Evolutionary conservation across 805 yeast species (phyloP).

Genomic region (Barnettozyma vustinii): DNA sequence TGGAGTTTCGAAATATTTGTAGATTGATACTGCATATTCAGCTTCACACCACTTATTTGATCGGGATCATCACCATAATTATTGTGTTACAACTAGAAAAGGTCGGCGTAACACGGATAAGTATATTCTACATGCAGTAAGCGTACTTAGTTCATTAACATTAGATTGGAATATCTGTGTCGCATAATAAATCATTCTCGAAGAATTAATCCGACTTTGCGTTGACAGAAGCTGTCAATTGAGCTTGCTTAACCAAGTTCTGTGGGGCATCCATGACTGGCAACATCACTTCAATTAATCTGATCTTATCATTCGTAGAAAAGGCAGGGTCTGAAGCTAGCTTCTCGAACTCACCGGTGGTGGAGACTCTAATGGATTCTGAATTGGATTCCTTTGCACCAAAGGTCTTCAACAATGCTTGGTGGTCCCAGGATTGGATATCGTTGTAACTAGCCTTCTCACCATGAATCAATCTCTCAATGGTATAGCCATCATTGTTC

Average conservation of each 20-base stretch:
- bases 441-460: conserved; percentile 57
- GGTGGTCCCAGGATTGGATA: conserved; percentile 66
- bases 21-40: too few species aligned
- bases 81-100: too few species aligned
- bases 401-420: conserved; percentile 44
- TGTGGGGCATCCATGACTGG: conserved; percentile 67
- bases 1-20: too few species aligned
- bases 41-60: too few species aligned
- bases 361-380: conserved; percentile 49
- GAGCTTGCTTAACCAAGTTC: conserved; percentile 62
- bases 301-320: conserved; percentile 50
- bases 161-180: too few species aligned
- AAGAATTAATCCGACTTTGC: conserved; percentile 12
- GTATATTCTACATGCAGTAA: background rate
- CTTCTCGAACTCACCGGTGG: conserved; percentile 52
- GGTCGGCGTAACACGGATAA: too few species aligned
- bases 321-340: conserved; percentile 43
- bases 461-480: conserved; percentile 72
- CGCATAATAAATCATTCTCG: too few species aligned
- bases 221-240: conserved; percentile 49
- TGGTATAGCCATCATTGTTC: conserved; percentile 72
- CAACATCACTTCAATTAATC: conserved; percentile 64
- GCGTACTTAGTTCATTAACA: background rate
- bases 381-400: conserved; percentile 39
- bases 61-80: too few species aligned